These are phyloP conservation scores for Cinnamomum micranthum DNA, from an alignment of 164 flowering plant species.

Conservation along the genomic window DNA sequence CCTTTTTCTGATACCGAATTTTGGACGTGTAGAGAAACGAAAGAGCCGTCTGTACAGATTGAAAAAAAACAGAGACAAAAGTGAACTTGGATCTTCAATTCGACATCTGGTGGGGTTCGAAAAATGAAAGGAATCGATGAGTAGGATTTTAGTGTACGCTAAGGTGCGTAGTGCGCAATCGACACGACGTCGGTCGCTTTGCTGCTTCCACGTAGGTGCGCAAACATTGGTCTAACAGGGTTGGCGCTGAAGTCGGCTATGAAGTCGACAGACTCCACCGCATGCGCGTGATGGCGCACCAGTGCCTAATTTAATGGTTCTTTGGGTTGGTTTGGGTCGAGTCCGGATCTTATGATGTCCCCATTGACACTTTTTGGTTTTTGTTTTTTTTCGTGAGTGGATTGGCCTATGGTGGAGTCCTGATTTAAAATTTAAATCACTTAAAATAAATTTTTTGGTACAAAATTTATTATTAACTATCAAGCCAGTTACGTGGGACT, in stretches of 20 bases:
- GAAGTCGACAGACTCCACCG: no score
- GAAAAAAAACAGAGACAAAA: fast-evolving
- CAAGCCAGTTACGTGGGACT: fast-evolving
- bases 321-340: no score
- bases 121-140: not conserved
- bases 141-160: not conserved
- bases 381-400: no score
- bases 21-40: not conserved
- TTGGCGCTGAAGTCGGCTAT: not conserved
- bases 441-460: fast-evolving
- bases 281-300: no score
- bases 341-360: no score
- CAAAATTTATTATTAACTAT: no score
- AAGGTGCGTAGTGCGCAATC: not conserved
- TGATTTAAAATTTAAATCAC: fast-evolving
- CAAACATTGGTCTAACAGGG: not conserved
- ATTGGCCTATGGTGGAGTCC: no score
- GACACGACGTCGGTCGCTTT: not conserved
- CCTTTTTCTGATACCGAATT: not conserved
- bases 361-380: no score
- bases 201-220: not conserved
- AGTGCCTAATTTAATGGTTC: no score
- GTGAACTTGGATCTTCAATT: not conserved
- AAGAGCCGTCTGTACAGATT: not conserved
- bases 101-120: not conserved